These are phyloP conservation scores for Lipomyces chichibuensis DNA, from an alignment of 805 yeast genomes.

Conservation along the genomic window DNA sequence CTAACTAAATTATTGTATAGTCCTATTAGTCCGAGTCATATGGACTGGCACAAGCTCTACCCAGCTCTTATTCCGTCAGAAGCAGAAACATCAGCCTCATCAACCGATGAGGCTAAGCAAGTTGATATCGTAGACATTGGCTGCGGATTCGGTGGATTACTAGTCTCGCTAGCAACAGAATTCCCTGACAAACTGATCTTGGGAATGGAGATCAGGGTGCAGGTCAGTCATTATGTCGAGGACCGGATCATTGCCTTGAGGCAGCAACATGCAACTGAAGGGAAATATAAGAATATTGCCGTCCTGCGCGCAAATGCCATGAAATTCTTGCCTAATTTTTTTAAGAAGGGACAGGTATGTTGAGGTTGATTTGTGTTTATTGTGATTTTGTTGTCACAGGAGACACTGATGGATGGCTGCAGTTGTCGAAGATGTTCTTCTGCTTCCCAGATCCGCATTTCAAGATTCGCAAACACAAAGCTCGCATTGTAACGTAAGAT, in stretches of 20 bases:
- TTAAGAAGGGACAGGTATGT: slow-evolving; percentile 65
- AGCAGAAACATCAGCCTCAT: slow-evolving; percentile 15
- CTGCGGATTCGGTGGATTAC: slow-evolving; percentile 94
- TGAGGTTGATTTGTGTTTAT: slow-evolving; percentile 39
- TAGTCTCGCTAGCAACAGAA: slow-evolving; percentile 75
- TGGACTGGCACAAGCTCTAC: slow-evolving; percentile 84
- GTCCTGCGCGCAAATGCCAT: slow-evolving; percentile 95
- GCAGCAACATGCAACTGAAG: slow-evolving; percentile 50
- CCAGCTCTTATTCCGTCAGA: slow-evolving; percentile 55
- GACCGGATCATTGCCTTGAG: slow-evolving; percentile 91
- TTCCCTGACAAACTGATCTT: slow-evolving; percentile 75
- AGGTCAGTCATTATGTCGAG: slow-evolving; percentile 95
- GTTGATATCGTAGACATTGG: slow-evolving; percentile 96
- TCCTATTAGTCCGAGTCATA: slow-evolving; percentile 74
- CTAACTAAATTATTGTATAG: slow-evolving; percentile 23
- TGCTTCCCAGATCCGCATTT: slow-evolving; percentile 99
- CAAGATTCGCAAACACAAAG: slow-evolving; percentile 96
- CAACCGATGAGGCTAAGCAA: slow-evolving; percentile 39
- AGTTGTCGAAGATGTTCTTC: slow-evolving; percentile 79
- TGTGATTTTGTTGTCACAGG: background rate
- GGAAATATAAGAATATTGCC: slow-evolving; percentile 76
- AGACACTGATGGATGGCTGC: background rate
- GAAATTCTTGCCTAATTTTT: slow-evolving; percentile 96
- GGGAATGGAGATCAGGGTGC: slow-evolving; percentile 95
- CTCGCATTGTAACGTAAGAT: slow-evolving; percentile 81